These are phyloP conservation scores for Fusarium sp. DNA, from an alignment of 2,329 filamentous ascomycete genomes.

Conservation along the genomic window DNA sequence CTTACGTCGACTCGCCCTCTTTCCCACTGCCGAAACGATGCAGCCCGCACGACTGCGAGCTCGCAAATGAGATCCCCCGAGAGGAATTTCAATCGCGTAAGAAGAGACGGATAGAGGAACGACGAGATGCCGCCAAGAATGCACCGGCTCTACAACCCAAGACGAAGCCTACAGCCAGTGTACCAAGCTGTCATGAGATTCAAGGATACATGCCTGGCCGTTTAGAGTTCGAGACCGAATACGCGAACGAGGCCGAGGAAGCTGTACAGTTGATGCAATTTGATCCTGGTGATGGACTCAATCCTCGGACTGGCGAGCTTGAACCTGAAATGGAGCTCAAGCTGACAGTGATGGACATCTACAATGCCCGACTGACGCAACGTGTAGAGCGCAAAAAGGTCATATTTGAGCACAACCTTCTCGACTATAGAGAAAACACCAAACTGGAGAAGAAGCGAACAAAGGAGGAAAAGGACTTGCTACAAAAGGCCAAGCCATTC, in stretches of 20 bases:
- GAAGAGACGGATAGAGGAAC: constrained; percentile 91
- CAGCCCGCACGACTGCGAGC: constrained; percentile 79
- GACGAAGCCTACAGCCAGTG: constrained; percentile 94
- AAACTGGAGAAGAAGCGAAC: constrained; percentile 92
- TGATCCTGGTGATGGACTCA: constrained; percentile 92
- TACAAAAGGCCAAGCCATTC: constrained; percentile 95
- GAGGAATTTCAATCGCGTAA: constrained; percentile 94
- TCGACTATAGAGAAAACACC: constrained; percentile 93
- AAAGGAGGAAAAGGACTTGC: constrained; percentile 90
- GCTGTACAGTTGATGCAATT: constrained; percentile 99
- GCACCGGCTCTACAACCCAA: constrained; percentile 86
- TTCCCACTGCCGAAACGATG: constrained; percentile 91
- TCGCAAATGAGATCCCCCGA: constrained; percentile 82
- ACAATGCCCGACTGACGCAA: constrained; percentile 90
- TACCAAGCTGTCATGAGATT: constrained; percentile 96
- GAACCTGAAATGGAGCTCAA: constrained; percentile 98
- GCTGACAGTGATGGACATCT: constrained; percentile 97
- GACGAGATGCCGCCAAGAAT: constrained; percentile 86
- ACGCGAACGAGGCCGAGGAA: constrained; percentile 97
- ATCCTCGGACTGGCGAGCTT: constrained; percentile 81
- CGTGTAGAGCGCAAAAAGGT: constrained; percentile 95
- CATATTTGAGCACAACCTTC: constrained; percentile 91
- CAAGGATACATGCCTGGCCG: constrained; percentile 99
- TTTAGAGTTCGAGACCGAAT: constrained; percentile 96
- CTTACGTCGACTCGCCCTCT: constrained; percentile 81